Evolutionary conservation across 2,329 filamentous ascomycete genomes (phyloP).

Genomic region (Colletotrichum viniferum): DNA sequence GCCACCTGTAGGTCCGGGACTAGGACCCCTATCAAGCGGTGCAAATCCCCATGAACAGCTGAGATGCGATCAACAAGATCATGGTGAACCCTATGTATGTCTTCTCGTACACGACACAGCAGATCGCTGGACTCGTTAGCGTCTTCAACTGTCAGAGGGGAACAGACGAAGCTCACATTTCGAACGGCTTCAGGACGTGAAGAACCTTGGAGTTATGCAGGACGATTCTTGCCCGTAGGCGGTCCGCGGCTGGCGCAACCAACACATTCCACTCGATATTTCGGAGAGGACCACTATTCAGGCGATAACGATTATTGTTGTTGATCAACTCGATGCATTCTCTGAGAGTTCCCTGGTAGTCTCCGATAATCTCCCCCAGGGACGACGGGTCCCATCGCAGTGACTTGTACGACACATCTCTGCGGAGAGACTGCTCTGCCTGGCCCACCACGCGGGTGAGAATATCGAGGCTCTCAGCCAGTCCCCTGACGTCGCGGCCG

Average conservation of each 20-base stretch:
- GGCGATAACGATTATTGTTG: conserved; percentile 32
- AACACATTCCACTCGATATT: conserved; percentile 41
- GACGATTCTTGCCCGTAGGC: conserved; percentile 33
- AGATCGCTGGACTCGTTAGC: conserved; percentile 30
- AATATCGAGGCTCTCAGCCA: conserved; percentile 34
- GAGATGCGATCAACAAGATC: conserved; percentile 21
- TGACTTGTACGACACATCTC: conserved; percentile 22
- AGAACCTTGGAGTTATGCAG: conserved; percentile 38
- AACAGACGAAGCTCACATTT: conserved; percentile 32
- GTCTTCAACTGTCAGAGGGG: neutral
- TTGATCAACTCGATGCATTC: conserved; percentile 34
- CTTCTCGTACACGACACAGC: conserved; percentile 30
- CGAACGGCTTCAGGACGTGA: conserved; percentile 38
- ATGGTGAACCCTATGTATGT: conserved; percentile 23
- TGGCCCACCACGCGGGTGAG: conserved; percentile 31
- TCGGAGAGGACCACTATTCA: conserved; percentile 28
- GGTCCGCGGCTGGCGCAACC: conserved; percentile 35
- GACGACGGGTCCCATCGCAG: conserved; percentile 24
- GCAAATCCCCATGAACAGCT: conserved; percentile 20
- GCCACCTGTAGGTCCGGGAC: conserved; percentile 24
- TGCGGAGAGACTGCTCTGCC: conserved; percentile 30
- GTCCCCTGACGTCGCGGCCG: conserved; percentile 31
- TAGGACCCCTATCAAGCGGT: conserved; percentile 24
- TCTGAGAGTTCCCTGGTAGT: conserved; percentile 33
- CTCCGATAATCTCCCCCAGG: conserved; percentile 32